phyloP scores from a whole-genome alignment of 495 filamentous ascomycete species.

The Corynascus novoguineensis region DNA sequence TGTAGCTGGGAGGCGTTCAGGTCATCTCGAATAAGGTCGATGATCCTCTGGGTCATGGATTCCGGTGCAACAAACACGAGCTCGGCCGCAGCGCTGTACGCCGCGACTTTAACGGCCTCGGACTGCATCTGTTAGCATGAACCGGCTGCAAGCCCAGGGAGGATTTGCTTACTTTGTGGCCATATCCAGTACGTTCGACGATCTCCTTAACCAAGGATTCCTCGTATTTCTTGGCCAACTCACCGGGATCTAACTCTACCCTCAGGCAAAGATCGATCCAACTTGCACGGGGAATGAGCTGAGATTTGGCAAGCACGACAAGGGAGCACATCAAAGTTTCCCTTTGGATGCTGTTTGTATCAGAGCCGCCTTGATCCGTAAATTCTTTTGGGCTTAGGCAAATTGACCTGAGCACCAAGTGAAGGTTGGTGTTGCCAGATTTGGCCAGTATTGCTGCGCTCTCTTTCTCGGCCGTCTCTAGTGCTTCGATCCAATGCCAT shows the following conservation, averaged over 20 bases:
- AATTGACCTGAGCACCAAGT: constrained; percentile 65
- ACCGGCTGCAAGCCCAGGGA: neutral
- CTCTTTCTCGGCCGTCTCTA: constrained; percentile 68
- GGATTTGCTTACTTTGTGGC: constrained; percentile 40
- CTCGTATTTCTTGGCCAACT: constrained; percentile 55
- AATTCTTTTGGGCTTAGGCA: constrained; percentile 48
- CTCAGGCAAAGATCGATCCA: constrained; percentile 87
- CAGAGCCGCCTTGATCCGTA: constrained; percentile 33
- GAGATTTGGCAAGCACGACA: constrained; percentile 69
- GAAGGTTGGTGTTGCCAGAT: constrained; percentile 52
- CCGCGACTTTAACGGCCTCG: constrained; percentile 55
- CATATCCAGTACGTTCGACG: constrained; percentile 40
- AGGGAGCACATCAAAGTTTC: constrained; percentile 64
- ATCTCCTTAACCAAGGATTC: constrained; percentile 45
- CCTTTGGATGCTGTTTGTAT: constrained; percentile 39
- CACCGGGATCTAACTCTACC: constrained; percentile 74
- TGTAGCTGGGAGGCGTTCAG: constrained; percentile 60
- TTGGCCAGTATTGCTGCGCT: constrained; percentile 64
- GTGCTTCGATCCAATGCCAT: constrained; percentile 72
- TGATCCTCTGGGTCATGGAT: constrained; percentile 65
- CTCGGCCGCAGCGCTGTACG: constrained; percentile 76
- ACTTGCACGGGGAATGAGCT: constrained; percentile 66
- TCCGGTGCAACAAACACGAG: constrained; percentile 91
- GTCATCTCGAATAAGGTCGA: constrained; percentile 65
- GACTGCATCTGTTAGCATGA: constrained; percentile 33